Base-by-base conservation (phyloP, 2,329 filamentous ascomycete species). In the Aureobasidium sp. region DNA sequence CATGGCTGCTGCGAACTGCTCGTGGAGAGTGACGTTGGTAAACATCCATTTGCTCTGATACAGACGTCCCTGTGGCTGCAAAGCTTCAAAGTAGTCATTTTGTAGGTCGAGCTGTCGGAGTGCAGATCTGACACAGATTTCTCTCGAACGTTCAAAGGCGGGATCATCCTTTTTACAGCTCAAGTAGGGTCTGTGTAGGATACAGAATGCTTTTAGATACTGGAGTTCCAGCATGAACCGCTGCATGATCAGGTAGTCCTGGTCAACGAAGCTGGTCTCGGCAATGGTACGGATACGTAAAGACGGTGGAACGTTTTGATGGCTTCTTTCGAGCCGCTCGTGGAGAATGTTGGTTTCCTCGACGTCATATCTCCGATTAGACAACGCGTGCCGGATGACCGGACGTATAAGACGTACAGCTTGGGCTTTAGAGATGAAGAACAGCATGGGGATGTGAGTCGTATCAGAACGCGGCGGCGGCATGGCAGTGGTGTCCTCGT, bases 121-220 rank as follows among this genome's bases (percentile, higher is more conserved):
- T 4, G 80, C 78, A 2, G 80, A 74, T 5, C 74, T 72, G 3
- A 81, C 65, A 49, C 79, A 81, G 1, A 73, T 73, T 15, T 67
- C 68, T 62, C 76, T 71, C 8, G 80, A 82, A 48, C 76, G 74
- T 0, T 68, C 68, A 61, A 75, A 78, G 20, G 68, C 71, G 31
- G 64, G 66, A 53, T 73, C 73, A 60, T 56, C 67, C 63, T 68
- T 66, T 1, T 64, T 66, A 22, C 74, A 70, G 9, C 71, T 73
- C 44, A 83, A 71, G 63, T 77, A 81, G 29, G 74, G 77, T 9
- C 80, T 74, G 65, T 83, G 80, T 34, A 83, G 67, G 1, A 81
- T 75, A 42, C 79, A 75, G 29, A 74, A 73, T 11, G 76, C 69
- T 64, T 79, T 79, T 45, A 77, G 76, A 66, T 78, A 79, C 12